A percentile compares a stretch with the other conserved stretches of the same genome.
Conservation (phyloP, 2,329 filamentous ascomycete genomes). For the Sporothrix luriei region DNA sequence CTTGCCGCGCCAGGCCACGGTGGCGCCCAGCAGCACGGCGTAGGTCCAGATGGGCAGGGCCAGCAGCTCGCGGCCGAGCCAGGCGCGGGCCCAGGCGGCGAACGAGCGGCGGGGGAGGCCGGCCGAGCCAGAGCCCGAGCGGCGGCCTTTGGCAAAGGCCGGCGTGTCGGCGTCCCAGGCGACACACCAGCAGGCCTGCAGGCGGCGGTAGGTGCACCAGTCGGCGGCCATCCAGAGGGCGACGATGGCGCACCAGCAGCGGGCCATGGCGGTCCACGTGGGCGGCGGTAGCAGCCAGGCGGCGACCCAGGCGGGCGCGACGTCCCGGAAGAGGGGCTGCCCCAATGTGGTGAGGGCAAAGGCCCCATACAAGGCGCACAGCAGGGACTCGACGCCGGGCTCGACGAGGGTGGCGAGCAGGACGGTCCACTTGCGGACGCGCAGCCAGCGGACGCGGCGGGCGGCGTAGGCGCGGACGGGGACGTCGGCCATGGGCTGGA, state of each 20-base stretch:
- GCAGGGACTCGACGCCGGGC: constrained; percentile 83
- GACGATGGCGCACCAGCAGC: constrained; percentile 69
- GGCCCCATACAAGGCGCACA: constrained; percentile 79
- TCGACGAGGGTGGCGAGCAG: constrained; percentile 86
- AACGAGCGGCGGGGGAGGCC: constrained; percentile 59
- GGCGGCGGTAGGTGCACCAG: constrained; percentile 68
- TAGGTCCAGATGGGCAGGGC: constrained; percentile 88
- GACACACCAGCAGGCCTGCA: constrained; percentile 74
- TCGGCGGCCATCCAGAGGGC: constrained; percentile 74
- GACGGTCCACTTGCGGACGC: constrained; percentile 94
- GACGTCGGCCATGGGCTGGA: constrained; percentile 87
- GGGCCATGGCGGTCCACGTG: constrained; percentile 68
- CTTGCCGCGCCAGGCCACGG: constrained; percentile 83
- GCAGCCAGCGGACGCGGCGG: constrained; percentile 83
- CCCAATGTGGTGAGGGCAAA: constrained; percentile 77
- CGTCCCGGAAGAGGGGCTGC: constrained; percentile 41
- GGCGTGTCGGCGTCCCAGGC: constrained; percentile 70
- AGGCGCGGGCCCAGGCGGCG: constrained; percentile 73
- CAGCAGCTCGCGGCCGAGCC: constrained; percentile 79
- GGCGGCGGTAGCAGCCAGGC: constrained; percentile 53
- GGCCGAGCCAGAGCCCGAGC: constrained; percentile 42
- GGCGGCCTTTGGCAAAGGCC: constrained; percentile 58
- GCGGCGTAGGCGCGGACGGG: constrained; percentile 75
- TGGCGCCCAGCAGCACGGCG: constrained; percentile 86
- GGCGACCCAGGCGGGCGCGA: constrained; percentile 37